Percentiles rank a stretch among this genome's conserved stretches.
These are phyloP conservation scores for Chlorociboria aeruginascens DNA, from an alignment of 495 filamentous ascomycete genomes.

Conservation along the genomic window DNA sequence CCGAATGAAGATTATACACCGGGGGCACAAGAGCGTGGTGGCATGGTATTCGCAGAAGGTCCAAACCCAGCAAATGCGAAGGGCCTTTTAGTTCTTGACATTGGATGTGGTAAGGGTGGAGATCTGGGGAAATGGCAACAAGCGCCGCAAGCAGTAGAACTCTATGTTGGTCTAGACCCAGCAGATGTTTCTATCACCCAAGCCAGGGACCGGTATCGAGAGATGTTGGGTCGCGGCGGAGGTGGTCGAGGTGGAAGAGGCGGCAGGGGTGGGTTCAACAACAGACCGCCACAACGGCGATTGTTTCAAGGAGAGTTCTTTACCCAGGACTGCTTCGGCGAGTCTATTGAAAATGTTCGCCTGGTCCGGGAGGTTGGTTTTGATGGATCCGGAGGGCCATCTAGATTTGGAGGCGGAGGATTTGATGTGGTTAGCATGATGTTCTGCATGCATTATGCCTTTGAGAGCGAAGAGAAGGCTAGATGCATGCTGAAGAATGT, in stretches of 20 bases:
- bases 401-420: slow-evolving; percentile 46
- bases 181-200: slow-evolving; percentile 87
- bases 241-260: slow-evolving; percentile 42
- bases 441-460: slow-evolving; percentile 99
- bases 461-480: slow-evolving; percentile 80
- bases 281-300: slow-evolving; percentile 28
- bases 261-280: slow-evolving; percentile 25
- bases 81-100: slow-evolving; percentile 69
- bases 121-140: slow-evolving; percentile 93
- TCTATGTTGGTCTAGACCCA: slow-evolving; percentile 89
- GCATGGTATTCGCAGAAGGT: slow-evolving; percentile 23
- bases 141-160: slow-evolving; percentile 67
- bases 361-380: slow-evolving; percentile 78
- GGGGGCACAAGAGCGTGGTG: slow-evolving; percentile 41
- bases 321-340: slow-evolving; percentile 79
- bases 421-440: slow-evolving; percentile 97
- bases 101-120: slow-evolving; percentile 94
- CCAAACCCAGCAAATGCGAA: slow-evolving; percentile 25
- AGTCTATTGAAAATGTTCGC: slow-evolving; percentile 63
- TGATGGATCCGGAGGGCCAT: slow-evolving; percentile 44
- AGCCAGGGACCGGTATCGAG: slow-evolving; percentile 67
- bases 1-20: slow-evolving; percentile 61
- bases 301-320: slow-evolving; percentile 78
- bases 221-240: slow-evolving; percentile 51
- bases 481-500: slow-evolving; percentile 91